Evolutionary conservation across 441 rosid genomes (phyloP), one percentile per base, ranked within the genome.

Genomic region (Kokia cookei): DNA sequence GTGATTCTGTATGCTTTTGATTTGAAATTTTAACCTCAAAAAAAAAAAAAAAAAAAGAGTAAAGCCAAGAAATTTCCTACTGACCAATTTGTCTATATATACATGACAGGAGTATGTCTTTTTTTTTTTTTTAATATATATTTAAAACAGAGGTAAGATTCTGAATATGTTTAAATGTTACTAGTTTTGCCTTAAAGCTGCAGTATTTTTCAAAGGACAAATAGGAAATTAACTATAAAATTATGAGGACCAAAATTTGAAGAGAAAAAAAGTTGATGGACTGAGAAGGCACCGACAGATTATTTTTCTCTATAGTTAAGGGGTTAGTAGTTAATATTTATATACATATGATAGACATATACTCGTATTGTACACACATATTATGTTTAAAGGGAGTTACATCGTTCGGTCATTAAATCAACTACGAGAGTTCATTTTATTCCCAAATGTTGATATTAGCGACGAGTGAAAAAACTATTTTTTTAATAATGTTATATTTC

Each of bases 381-480:
- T 0, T 32, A 32, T 32, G 37, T 32, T 3, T 32, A 32, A 32
- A 4, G 5, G 6, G 35, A 32, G 6, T 32, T 32, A 5, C 35
- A 4, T 32, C 0, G 4, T 32, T 4, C 6, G 35, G 6, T 1
- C 0, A 32, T 32, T 0, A 32, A 2, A 32, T 5, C 0, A 32
- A 32, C 0, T 32, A 32, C 6, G 0, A 32, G 0, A 1, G 1
- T 32, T 32, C 0, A 0, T 32, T 32, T 32, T 4, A 32, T 4
- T 32, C 1, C 5, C 5, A 1, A 32, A 32, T 32, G 6, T 32
- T 32, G 1, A 5, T 32, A 5, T 32, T 32, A 32, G 4, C 6
- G 4, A 4, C 0, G 1, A 4, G 5, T 0, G 1, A 29, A 3
- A 29, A 29, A 29, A 0, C 0, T 0, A 3, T 3, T 29, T 32